These are phyloP conservation scores for Candida silvatica DNA, from an alignment of 805 yeast genomes.

Conservation along the genomic window DNA sequence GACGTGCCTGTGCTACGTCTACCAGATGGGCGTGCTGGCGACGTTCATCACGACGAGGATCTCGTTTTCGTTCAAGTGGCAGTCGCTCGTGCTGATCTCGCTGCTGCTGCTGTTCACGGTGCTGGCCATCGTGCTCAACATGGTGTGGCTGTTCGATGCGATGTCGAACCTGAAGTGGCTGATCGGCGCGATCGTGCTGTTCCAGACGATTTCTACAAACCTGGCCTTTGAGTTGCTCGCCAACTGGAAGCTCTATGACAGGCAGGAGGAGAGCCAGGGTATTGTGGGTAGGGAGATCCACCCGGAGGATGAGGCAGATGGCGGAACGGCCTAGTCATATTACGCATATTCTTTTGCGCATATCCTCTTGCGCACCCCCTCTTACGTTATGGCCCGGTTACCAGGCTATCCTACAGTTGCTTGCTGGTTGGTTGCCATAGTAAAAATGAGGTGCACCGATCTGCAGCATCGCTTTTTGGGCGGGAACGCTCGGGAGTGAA, in stretches of 20 bases:
- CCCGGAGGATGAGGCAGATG: too few relatives aligned
- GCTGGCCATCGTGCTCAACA: constrained; percentile 26
- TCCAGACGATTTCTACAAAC: constrained; percentile 41
- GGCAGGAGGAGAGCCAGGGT: constrained; percentile 42
- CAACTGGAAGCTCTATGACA: constrained; percentile 42
- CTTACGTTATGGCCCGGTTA: too few relatives aligned
- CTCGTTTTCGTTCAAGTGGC: constrained; percentile 35
- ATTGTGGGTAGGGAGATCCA: constrained; percentile 49
- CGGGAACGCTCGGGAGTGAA: too few relatives aligned
- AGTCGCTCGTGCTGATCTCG: constrained; percentile 39
- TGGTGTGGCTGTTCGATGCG: constrained; percentile 19
- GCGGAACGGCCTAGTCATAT: too few relatives aligned
- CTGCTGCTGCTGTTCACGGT: constrained; percentile 29
- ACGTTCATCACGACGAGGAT: constrained; percentile 32
- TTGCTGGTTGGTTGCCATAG: too few relatives aligned
- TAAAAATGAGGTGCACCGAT: too few relatives aligned
- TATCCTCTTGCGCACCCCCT: too few relatives aligned
- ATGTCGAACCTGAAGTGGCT: constrained; percentile 41
- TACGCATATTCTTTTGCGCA: too few relatives aligned
- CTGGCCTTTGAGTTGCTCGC: constrained; percentile 62
- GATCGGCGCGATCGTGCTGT: constrained; percentile 33
- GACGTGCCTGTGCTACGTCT: constrained; percentile 21
- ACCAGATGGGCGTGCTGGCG: constrained; percentile 23
- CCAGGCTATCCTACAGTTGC: too few relatives aligned
- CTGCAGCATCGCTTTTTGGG: too few relatives aligned